A percentile compares a stretch with the other conserved stretches of the same genome.
Evolutionary conservation across 768 basidiomycete species (phyloP).

Genomic region (Lactarius trivialis): DNA sequence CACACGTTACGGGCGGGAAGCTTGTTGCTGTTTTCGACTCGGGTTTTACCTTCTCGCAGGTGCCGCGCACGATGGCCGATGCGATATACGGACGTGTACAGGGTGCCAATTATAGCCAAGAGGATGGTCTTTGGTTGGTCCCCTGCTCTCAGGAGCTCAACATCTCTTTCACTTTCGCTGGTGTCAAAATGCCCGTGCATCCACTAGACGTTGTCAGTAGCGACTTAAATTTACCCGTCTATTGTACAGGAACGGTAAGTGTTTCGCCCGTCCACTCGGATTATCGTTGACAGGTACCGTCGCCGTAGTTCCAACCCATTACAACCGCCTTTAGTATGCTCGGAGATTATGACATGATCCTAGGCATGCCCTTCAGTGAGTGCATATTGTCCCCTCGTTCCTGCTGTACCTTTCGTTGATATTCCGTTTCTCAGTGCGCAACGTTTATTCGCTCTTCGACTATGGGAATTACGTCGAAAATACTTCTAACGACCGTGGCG

Average conservation of each 20-base stretch:
- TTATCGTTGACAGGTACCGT: constrained; percentile 11
- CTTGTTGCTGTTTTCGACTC: constrained; percentile 71
- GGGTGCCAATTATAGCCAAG: constrained; percentile 57
- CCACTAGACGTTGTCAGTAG: constrained; percentile 63
- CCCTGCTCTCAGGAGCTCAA: constrained; percentile 72
- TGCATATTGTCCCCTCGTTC: background rate
- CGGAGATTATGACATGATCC: constrained; percentile 75
- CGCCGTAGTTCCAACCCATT: constrained; percentile 69
- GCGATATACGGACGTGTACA: constrained; percentile 76
- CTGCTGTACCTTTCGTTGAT: constrained; percentile 1
- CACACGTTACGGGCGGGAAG: constrained; percentile 55
- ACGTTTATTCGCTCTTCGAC: constrained; percentile 63
- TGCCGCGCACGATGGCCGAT: constrained; percentile 67
- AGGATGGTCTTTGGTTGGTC: constrained; percentile 57
- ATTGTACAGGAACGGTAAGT: constrained; percentile 66
- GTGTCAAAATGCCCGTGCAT: constrained; percentile 60
- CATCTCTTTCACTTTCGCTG: constrained; percentile 66
- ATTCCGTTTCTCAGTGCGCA: constrained; percentile 49
- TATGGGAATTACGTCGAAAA: constrained; percentile 62
- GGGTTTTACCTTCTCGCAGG: constrained; percentile 65
- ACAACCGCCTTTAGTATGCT: constrained; percentile 72
- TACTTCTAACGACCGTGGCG: constrained; percentile 37
- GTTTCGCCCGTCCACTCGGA: background rate
- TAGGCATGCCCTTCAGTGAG: constrained; percentile 76
- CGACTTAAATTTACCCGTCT: constrained; percentile 40